Percentiles rank a stretch among this genome's conserved stretches.
Evolutionary conservation across 352 stramenopile species (phyloP).

Genomic region (Peronospora belbahrii): DNA sequence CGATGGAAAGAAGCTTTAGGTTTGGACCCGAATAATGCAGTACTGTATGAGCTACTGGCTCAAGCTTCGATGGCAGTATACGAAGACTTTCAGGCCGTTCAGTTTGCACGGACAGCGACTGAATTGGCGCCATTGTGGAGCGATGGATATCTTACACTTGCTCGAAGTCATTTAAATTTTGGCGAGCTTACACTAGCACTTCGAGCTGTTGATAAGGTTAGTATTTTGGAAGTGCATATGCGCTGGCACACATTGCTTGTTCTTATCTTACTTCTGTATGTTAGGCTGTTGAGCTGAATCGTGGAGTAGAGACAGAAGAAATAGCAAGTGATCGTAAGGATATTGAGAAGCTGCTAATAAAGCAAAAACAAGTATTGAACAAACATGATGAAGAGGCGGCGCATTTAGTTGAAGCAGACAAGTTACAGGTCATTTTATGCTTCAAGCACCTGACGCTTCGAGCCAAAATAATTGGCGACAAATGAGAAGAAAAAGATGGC

Average conservation of each 20-base stretch:
- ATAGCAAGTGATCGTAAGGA: conserved; percentile 40
- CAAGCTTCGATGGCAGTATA: conserved; percentile 62
- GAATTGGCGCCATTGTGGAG: conserved; percentile 50
- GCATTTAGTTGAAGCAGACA: conserved; percentile 27
- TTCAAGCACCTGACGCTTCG: conserved; percentile 60
- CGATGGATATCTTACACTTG: conserved; percentile 63
- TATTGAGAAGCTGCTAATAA: conserved; percentile 32
- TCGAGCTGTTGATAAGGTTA: conserved; percentile 41
- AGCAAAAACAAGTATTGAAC: conserved; percentile 34
- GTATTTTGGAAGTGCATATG: neutral
- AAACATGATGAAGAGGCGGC: conserved; percentile 38
- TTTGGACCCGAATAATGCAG: conserved; percentile 36
- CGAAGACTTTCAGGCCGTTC: conserved; percentile 71
- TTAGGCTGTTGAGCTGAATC: conserved; percentile 44
- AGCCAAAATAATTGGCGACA: conserved; percentile 23
- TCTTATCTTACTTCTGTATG: neutral
- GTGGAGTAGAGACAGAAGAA: conserved; percentile 30
- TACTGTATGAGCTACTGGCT: conserved; percentile 59
- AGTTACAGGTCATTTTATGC: conserved; percentile 61
- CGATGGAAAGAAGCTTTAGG: conserved; percentile 57
- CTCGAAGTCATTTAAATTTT: conserved; percentile 69
- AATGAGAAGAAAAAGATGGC: neutral
- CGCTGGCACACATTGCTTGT: neutral
- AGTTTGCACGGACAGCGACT: conserved; percentile 52
- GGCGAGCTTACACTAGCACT: conserved; percentile 63